Evolutionary conservation across 2,329 filamentous ascomycete species (phyloP), one percentile per base, ranked within the genome.

Genomic region (Diaporthe citrichinensis): DNA sequence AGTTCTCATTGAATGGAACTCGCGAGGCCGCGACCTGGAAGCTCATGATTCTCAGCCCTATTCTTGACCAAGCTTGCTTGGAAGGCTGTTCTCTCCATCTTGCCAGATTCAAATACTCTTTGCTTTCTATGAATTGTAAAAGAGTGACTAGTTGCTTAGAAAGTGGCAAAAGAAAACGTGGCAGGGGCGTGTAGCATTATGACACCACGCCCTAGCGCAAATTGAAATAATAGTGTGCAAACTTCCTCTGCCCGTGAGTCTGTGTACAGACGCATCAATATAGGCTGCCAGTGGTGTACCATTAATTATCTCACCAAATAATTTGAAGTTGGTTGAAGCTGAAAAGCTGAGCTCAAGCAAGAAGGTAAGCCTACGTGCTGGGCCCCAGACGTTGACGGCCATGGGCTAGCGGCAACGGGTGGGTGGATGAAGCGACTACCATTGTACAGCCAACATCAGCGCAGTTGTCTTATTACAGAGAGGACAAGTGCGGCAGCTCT

Each of bases 221-320:
- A 31, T 3, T 6, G 20, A 1, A 8, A 31, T 3, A 20, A 15
- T 20, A 15, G 1, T 17, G 0, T 17, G 2, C 12, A 10, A 55
- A 31, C 9, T 15, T 25, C 2, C 15, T 31, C 2, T 17, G 53
- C 25, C 25, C 53, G 0, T 31, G 25, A 31, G 2, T 12, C 0
- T 49, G 7, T 3, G 14, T 25, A 31, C 14, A 39, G 36, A 39
- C 36, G 36, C 36, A 14, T 39, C 36, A 17, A n/a, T 49, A 12
- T 10, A 4, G 17, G 1, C 2, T 14, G 31, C 5, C 31, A 31
- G 31, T 31, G 0, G 36, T 39, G 36, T 12, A 39, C 0, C 36
- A 1, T 39, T 39, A 39, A 14, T 39, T 15, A 39, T 39, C 36
- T 39, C 36, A 12, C 36, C 1, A 9, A 23, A n/a, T 9, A 49